Evolutionary conservation across 208 protist species (phyloP), one percentile per base, ranked within the genome.

Genomic region (Trypanosoma lewisi): DNA sequence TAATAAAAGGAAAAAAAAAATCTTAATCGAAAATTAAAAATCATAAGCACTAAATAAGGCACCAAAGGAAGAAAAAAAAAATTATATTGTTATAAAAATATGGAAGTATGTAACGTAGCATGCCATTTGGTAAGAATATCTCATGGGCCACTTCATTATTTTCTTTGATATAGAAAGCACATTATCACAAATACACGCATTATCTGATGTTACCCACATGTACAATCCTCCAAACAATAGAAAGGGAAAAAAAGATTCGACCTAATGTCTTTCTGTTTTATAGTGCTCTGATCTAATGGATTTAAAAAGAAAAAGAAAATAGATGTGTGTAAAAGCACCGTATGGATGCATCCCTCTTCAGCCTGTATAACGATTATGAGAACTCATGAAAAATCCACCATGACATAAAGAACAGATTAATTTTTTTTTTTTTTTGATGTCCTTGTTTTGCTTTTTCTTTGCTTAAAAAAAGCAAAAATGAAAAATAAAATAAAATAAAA

Each of bases 61-160:
- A 42, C 50, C n/a, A 63, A 63, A 63, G 2, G 4, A 51, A 52
- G 30, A 39, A 19, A 45, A 49, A 25, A 28, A 49, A 61, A 36
- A 58, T 5, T n/a, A 53, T 19, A 21, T 47, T 19, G 1, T 47
- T 4, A 47, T 11, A 47, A 47, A 47, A 7, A 47, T 47, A 47
- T 39, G 11, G 4, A 39, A 14, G 11, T 39, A 39, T 39, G 11
- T 39, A 39, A n/a, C n/a, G n/a, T n/a, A n/a, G n/a, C n/a, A n/a
- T n/a, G n/a, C n/a, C n/a, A n/a, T n/a, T n/a, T n/a, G n/a, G 14
- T 16, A 14, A 41, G 14, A 41, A 41, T 14, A 14, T 41, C 14
- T 14, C 36, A 41, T 41, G 36, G 36, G 9, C 36, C 36, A 16
- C 7, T 41, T 41, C 7, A 41, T 16, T 14, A 41, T 14, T 41